Base-by-base conservation (phyloP, 2,329 filamentous ascomycete species). In the Cadophora luteo-olivacea region DNA sequence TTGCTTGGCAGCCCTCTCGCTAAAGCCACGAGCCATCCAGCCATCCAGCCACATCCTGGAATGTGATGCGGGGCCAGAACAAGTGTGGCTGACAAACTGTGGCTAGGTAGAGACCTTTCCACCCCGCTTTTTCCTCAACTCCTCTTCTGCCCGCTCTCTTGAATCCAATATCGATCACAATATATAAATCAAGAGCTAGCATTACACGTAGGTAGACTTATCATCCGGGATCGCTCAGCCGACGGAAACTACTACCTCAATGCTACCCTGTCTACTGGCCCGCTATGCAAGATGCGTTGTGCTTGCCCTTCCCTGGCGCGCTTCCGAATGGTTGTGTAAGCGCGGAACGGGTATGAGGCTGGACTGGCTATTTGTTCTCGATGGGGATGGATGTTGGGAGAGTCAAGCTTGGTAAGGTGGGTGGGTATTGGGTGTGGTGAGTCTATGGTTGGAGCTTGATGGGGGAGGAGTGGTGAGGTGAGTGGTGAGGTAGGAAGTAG, bases 311-410 rank as follows among this genome's bases (percentile, higher is more conserved):
- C 4, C 9, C 49, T 25, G 49, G 49, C 29, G 29, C 29, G 29
- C 54, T 57, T 57, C 54, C 54, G 54, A 57, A 57, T 57, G 54
- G 54, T 9, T n/a, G 29, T 36, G 54, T 5, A 57, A 57, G 54
- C 54, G 54, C 54, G 54, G 29, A 45, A 45, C 36, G 41, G 41
- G 16, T 16, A 45, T 54, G 24, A 29, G 51, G 29, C 29, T 54
- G 24, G 51, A 54, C 29, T 29, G 29, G 5, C 29, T 5, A 29
- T 29, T 29, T 29, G 3, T 6, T 54, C 6, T 25, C 22, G 51
- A 29, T 33, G 51, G 41, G 41, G n/a, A n/a, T n/a, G n/a, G n/a
- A 6, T 45, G 41, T 45, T 16, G 3, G 41, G 41, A 6, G 12
- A 14, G 41, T 45, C 8, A 19, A 19, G 11, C 16, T 45, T 45